phyloP scores from a whole-genome alignment of 2,329 filamentous ascomycete species.

The Lithohypha guttulata region DNA sequence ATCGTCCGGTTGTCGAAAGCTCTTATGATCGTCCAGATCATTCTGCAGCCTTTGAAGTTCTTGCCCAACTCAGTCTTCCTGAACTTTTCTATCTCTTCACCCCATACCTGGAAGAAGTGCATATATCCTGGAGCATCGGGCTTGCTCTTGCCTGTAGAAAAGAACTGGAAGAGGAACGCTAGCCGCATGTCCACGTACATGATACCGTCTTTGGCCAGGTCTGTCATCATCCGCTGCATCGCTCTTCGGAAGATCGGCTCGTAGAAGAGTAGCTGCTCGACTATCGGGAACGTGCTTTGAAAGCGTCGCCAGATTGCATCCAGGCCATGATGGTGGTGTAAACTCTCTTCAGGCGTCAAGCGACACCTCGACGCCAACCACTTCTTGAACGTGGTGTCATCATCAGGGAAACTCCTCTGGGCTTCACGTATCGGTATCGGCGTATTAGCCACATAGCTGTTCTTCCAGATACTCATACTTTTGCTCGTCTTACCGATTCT shows the following conservation, averaged over 20 bases:
- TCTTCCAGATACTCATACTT: constrained; percentile 51
- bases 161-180: constrained; percentile 63
- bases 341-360: constrained; percentile 60
- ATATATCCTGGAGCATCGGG: constrained; percentile 44
- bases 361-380: constrained; percentile 68
- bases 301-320: constrained; percentile 83
- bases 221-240: constrained; percentile 57
- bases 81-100: constrained; percentile 70
- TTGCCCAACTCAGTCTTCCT: constrained; percentile 58
- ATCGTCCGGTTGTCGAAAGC: constrained; percentile 53
- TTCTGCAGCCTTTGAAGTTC: constrained; percentile 68
- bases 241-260: constrained; percentile 79
- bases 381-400: constrained; percentile 58
- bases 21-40: constrained; percentile 71
- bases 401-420: constrained; percentile 63
- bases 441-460: constrained; percentile 48
- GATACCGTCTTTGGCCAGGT: constrained; percentile 70
- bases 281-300: constrained; percentile 58
- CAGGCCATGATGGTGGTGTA: constrained; percentile 71
- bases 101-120: constrained; percentile 60
- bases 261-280: constrained; percentile 70
- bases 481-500: constrained; percentile 11
- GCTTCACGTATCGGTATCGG: constrained; percentile 50
- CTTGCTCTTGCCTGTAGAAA: constrained; percentile 50
- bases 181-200: constrained; percentile 74